Evolutionary conservation across 257 asterid genomes (phyloP).

Genomic region (Asclepias syriaca): DNA sequence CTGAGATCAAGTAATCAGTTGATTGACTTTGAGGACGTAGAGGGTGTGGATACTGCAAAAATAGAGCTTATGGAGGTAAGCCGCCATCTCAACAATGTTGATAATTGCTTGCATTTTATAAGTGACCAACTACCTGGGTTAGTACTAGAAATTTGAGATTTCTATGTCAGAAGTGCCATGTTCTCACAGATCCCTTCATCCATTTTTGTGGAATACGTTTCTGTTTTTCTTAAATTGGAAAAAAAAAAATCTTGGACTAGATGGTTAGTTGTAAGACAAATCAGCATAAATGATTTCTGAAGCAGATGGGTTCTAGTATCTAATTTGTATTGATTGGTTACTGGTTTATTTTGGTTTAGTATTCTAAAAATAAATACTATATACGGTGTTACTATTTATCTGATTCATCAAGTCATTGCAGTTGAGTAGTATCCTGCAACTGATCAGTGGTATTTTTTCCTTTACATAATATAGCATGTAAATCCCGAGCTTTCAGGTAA

Average conservation of each 20-base stretch:
- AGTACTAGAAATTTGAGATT: background rate
- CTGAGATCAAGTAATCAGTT: conserved; percentile 54
- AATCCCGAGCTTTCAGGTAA: background rate
- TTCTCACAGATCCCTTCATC: background rate
- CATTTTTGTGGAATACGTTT: background rate
- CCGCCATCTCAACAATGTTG: conserved; percentile 5
- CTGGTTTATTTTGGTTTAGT: background rate
- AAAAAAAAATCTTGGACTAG: background rate
- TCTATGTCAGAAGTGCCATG: background rate
- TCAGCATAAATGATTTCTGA: background rate
- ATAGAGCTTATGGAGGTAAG: conserved; percentile 93
- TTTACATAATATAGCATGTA: background rate
- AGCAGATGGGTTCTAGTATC: background rate
- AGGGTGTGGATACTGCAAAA: conserved; percentile 91
- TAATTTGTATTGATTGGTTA: background rate
- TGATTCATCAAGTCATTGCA: background rate
- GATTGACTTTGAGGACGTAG: conserved; percentile 82
- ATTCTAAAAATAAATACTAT: background rate
- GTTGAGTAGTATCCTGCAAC: background rate
- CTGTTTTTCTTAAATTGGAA: background rate
- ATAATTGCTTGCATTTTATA: background rate
- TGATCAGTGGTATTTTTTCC: background rate
- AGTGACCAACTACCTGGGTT: background rate
- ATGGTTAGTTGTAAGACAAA: background rate
- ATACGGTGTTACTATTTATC: background rate